A percentile compares a stretch with the other conserved stretches of the same genome.
These are phyloP conservation scores for Sugiyamaella floridensis DNA, from an alignment of 805 yeast genomes.

Conservation along the genomic window DNA sequence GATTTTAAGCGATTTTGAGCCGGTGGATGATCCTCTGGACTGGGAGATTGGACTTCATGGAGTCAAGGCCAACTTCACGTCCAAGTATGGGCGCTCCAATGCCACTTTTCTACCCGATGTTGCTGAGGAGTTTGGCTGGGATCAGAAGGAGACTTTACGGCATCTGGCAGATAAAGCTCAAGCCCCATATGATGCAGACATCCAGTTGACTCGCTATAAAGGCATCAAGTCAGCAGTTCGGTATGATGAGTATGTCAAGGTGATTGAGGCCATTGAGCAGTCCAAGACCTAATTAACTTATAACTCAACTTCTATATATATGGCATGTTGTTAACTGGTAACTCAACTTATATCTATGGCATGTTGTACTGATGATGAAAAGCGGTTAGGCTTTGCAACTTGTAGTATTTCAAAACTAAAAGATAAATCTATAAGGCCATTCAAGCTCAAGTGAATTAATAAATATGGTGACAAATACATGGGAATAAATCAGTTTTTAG, in stretches of 20 bases:
- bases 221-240: conserved; percentile 43
- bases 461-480: not conserved
- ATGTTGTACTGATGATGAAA: no score
- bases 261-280: not conserved
- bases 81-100: conserved; percentile 37
- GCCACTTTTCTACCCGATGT: conserved; percentile 92
- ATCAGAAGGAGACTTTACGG: conserved; percentile 58
- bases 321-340: not conserved
- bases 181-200: conserved; percentile 27
- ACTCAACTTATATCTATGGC: not conserved
- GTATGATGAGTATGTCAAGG: conserved; percentile 36
- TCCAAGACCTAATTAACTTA: not conserved
- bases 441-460: not conserved
- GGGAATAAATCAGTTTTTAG: conserved; percentile 1
- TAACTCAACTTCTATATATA: not conserved
- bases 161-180: conserved; percentile 67
- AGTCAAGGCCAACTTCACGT: conserved; percentile 48
- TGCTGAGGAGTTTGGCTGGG: conserved; percentile 83
- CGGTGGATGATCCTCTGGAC: conserved; percentile 46
- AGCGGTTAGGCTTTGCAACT: no score
- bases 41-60: conserved; percentile 88
- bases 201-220: conserved; percentile 49
- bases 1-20: conserved; percentile 50
- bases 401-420: no score
- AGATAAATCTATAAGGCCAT: not conserved